A percentile compares a stretch with the other conserved stretches of the same genome.
Evolutionary conservation across 352 stramenopile species (phyloP).

Genomic region (Phytophthora pini): DNA sequence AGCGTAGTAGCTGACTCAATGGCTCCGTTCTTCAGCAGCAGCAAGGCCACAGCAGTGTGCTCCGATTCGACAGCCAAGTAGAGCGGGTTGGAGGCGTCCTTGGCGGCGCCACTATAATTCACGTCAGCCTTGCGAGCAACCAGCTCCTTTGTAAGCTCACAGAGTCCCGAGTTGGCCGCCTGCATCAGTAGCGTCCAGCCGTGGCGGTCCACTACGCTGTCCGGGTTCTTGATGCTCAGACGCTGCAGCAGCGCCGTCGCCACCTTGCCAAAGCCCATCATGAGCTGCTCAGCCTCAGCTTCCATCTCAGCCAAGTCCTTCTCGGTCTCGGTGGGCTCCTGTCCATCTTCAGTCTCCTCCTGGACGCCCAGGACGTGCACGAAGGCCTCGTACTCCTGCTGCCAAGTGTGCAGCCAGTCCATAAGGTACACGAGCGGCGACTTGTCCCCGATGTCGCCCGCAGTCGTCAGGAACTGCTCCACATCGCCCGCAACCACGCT

Average conservation of each 20-base stretch:
- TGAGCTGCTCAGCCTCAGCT: conserved; percentile 66
- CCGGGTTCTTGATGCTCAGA: conserved; percentile 42
- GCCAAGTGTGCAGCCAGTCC: conserved; percentile 89
- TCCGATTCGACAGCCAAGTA: conserved; percentile 81
- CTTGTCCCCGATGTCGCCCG: conserved; percentile 31
- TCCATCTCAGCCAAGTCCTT: conserved; percentile 82
- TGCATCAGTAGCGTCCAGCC: conserved; percentile 90
- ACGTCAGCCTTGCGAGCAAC: conserved; percentile 61
- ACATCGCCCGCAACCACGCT: conserved; percentile 65
- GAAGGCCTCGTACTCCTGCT: conserved; percentile 88
- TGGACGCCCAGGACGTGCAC: conserved; percentile 74
- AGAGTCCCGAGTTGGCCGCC: conserved; percentile 76
- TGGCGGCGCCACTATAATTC: conserved; percentile 57
- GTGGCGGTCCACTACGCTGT: conserved; percentile 70
- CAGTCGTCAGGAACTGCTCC: conserved; percentile 48
- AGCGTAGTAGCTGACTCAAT: conserved; percentile 71
- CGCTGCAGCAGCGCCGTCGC: conserved; percentile 56
- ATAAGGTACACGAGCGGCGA: conserved; percentile 76
- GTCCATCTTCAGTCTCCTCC: conserved; percentile 38
- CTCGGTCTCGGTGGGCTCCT: conserved; percentile 41
- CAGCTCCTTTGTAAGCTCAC: conserved; percentile 61
- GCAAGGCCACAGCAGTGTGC: conserved; percentile 72
- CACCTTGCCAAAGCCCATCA: conserved; percentile 70
- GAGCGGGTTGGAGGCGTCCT: conserved; percentile 63
- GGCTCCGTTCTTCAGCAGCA: conserved; percentile 75